These are phyloP conservation scores for Phylloporus rhodoxanthus DNA, from an alignment of 768 basidiomycete genomes.

Conservation along the genomic window DNA sequence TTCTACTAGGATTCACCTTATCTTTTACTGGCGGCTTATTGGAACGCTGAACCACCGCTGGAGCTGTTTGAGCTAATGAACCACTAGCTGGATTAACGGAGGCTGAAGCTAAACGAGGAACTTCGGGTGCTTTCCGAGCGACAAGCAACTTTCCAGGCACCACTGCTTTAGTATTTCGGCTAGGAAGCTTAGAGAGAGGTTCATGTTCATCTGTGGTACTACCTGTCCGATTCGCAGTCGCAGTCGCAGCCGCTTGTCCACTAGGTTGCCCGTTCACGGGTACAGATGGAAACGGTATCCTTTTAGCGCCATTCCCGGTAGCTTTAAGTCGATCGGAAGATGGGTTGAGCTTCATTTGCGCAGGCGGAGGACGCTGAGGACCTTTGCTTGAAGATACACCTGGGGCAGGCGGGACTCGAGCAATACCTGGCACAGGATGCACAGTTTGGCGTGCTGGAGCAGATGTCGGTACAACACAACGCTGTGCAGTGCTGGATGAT, in stretches of 20 bases:
- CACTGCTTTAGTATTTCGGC: slow-evolving; percentile 1
- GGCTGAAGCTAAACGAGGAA: slow-evolving; percentile 1
- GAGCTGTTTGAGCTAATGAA: neutral
- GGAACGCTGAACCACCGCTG: slow-evolving; percentile 3
- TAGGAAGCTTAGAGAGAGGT: slow-evolving; percentile 9
- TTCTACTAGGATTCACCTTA: slow-evolving; percentile 1
- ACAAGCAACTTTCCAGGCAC: slow-evolving; percentile 1
- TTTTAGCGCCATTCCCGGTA: slow-evolving; percentile 29
- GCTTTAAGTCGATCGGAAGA: slow-evolving; percentile 22
- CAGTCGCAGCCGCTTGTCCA: slow-evolving; percentile 1
- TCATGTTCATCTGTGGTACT: slow-evolving; percentile 2
- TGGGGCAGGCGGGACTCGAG: slow-evolving; percentile 1
- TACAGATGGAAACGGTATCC: slow-evolving; percentile 26
- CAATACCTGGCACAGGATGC: slow-evolving; percentile 1
- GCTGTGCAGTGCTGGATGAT: slow-evolving; percentile 17
- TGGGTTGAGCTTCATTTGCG: slow-evolving; percentile 18
- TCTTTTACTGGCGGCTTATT: slow-evolving; percentile 9
- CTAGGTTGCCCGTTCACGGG: neutral
- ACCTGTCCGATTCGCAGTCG: neutral
- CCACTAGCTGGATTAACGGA: slow-evolving; percentile 9
- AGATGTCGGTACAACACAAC: slow-evolving; percentile 11
- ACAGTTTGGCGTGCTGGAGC: slow-evolving; percentile 6
- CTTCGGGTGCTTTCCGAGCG: slow-evolving; percentile 8
- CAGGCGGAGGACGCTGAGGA: slow-evolving; percentile 23
- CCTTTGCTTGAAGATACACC: slow-evolving; percentile 10